Conservation (phyloP, 179 eudicot genomes). For the Silene noctiflora region DNA sequence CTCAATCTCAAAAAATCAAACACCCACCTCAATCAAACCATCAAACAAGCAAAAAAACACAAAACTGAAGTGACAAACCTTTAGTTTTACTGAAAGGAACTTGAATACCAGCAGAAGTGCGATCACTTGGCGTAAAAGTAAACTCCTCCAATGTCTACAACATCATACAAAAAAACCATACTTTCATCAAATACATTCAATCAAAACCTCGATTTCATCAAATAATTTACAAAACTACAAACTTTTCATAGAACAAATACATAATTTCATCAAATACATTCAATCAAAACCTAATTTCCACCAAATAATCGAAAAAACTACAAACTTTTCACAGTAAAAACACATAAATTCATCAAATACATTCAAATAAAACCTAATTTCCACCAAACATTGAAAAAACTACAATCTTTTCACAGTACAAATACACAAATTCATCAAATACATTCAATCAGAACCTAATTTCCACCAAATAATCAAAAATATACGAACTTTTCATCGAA, state of each 20-base stretch:
- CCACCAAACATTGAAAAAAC: too few species aligned
- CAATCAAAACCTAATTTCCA: background rate
- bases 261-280: background rate
- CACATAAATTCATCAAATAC: background rate
- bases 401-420: background rate
- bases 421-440: background rate
- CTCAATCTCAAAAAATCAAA: background rate
- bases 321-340: background rate
- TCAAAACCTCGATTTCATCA: background rate
- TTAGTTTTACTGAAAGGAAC: constrained; percentile 52
- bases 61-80: constrained; percentile 38
- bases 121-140: constrained; percentile 60
- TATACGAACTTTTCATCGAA: background rate
- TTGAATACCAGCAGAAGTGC: constrained; percentile 41
- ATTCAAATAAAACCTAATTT: background rate
- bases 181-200: background rate
- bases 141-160: constrained; percentile 61
- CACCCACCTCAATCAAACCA: background rate
- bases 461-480: background rate
- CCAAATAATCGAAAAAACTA: too few species aligned
- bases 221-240: background rate
- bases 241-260: background rate
- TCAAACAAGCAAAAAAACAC: background rate
- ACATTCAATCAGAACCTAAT: background rate
- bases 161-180: constrained; percentile 2